Percentiles rank a stretch among this genome's conserved stretches.
phyloP scores from a whole-genome alignment of 805 yeast genomes.

The Nakazawaea anatomiae region DNA sequence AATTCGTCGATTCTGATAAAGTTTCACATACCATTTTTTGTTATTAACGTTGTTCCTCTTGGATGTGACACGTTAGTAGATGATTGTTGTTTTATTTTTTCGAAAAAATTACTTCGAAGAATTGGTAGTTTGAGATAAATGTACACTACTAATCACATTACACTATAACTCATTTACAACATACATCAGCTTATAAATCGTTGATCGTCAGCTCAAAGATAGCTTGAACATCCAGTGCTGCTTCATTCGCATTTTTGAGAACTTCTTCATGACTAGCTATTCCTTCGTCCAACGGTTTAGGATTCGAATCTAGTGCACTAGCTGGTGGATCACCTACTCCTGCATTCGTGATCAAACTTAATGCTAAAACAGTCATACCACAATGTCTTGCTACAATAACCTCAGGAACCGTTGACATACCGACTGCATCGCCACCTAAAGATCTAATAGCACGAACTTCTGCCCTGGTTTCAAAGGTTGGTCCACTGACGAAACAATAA shows the following conservation, averaged over 20 bases:
- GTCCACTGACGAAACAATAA: conserved; percentile 84
- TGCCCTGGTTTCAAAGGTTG: conserved; percentile 89
- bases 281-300: conserved; percentile 53
- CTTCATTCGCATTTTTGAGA: conserved; percentile 70
- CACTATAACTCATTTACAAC: neutral
- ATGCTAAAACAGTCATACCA: conserved; percentile 76
- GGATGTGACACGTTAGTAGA: neutral
- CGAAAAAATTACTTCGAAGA: neutral
- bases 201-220: conserved; percentile 61
- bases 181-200: conserved; percentile 19
- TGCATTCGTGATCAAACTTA: conserved; percentile 81
- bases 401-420: conserved; percentile 98
- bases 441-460: conserved; percentile 71
- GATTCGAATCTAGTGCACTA: conserved; percentile 47
- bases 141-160: neutral
- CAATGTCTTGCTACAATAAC: conserved; percentile 88
- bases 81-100: neutral
- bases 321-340: conserved; percentile 69
- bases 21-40: neutral
- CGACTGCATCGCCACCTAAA: conserved; percentile 90
- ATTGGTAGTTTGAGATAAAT: neutral
- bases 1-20: no score
- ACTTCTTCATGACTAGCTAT: conserved; percentile 94
- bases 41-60: neutral
- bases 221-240: conserved; percentile 73